A percentile compares a stretch with the other conserved stretches of the same genome.
Conservation (phyloP, 345 rosid genomes). For the Brassica nigra region DNA sequence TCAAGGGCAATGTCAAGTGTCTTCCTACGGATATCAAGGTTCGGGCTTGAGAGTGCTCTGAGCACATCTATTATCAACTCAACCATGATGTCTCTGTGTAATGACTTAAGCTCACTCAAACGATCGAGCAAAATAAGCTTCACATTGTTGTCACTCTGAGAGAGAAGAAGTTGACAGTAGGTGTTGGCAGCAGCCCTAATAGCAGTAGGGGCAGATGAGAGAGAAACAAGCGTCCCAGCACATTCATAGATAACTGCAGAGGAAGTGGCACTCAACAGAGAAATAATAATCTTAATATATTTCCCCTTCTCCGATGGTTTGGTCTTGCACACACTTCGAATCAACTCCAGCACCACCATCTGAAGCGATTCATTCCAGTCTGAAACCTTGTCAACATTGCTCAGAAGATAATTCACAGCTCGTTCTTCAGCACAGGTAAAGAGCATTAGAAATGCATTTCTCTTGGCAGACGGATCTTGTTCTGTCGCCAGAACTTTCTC, state of each 20-base stretch:
- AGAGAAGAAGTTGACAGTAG: constrained; percentile 76
- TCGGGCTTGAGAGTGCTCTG: constrained; percentile 86
- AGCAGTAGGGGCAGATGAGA: constrained; percentile 90
- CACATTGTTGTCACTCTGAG: constrained; percentile 91
- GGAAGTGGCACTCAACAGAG: constrained; percentile 71
- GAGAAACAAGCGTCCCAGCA: constrained; percentile 81
- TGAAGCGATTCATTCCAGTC: constrained; percentile 79
- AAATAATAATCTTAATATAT: constrained; percentile 71
- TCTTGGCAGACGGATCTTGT: constrained; percentile 73
- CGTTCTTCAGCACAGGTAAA: constrained; percentile 72
- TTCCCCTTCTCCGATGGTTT: constrained; percentile 68
- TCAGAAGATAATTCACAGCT: constrained; percentile 63
- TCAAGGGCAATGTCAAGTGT: constrained; percentile 86
- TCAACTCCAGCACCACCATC: constrained; percentile 79
- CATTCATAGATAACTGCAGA: constrained; percentile 75
- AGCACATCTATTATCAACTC: constrained; percentile 90
- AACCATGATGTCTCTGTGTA: constrained; percentile 79
- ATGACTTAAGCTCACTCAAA: constrained; percentile 69
- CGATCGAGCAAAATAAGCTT: constrained; percentile 88
- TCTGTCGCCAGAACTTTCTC: constrained; percentile 69
- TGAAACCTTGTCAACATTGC: constrained; percentile 64
- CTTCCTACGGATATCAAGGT: constrained; percentile 81
- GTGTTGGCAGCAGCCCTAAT: constrained; percentile 83
- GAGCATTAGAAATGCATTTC: constrained; percentile 81
- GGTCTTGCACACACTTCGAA: constrained; percentile 70